Conservation (phyloP, 306 rosid species). For the Aeschynomene evenia region DNA sequence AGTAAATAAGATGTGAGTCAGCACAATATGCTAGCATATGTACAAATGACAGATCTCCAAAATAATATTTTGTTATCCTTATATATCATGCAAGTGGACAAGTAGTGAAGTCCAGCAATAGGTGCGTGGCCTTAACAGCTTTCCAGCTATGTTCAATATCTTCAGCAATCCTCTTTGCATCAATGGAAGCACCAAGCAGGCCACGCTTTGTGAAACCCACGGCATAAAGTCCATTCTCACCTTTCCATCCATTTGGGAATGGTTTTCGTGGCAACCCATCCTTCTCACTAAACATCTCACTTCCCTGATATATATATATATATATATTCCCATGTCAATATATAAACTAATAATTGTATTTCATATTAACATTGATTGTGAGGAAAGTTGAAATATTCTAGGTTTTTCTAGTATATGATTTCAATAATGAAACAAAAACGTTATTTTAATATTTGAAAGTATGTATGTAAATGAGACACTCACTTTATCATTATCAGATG, state of each 20-base stretch:
- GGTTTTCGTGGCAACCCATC: slow-evolving; percentile 65
- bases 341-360: too few species aligned
- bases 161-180: slow-evolving; percentile 73
- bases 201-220: slow-evolving; percentile 90
- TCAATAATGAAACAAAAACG: too few species aligned
- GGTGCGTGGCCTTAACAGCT: slow-evolving; percentile 38
- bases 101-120: slow-evolving; percentile 30
- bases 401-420: too few species aligned
- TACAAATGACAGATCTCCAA: too few species aligned
- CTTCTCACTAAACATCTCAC: slow-evolving; percentile 62
- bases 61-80: neutral
- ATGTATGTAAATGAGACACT: too few species aligned
- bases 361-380: too few species aligned
- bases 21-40: too few species aligned
- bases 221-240: slow-evolving; percentile 65
- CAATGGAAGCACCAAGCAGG: slow-evolving; percentile 72
- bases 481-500: too few species aligned
- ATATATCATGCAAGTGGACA: slow-evolving; percentile 35
- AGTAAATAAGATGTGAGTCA: too few species aligned
- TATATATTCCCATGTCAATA: too few species aligned
- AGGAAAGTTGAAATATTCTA: too few species aligned
- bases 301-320: slow-evolving; percentile 64
- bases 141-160: slow-evolving; percentile 66
- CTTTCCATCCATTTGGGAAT: slow-evolving; percentile 88
- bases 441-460: too few species aligned